A percentile compares a stretch with the other conserved stretches of the same genome.
Conservation (phyloP, 805 yeast genomes). For the Phaffomyces opuntiae region DNA sequence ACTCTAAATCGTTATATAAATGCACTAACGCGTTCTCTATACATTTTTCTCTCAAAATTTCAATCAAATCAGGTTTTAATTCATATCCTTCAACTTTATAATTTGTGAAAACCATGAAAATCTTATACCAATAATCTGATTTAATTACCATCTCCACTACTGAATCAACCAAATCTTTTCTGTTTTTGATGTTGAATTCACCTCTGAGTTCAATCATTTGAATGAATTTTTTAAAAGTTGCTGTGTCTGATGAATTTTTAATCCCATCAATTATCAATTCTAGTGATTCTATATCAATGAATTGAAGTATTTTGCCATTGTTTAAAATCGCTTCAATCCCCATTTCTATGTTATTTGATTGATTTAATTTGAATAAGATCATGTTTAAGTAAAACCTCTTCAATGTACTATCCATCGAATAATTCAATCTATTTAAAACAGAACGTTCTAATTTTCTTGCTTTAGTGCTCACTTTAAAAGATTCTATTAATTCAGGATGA, state of each 20-base stretch:
- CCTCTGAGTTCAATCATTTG: not conserved
- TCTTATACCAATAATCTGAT: not conserved
- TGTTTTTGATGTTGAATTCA: not conserved
- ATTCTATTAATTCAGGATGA: conserved; percentile 12
- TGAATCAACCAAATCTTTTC: not conserved
- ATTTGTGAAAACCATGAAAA: not conserved
- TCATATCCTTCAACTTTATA: not conserved
- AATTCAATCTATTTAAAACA: conserved; percentile 1
- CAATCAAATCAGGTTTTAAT: not conserved
- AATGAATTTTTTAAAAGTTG: not conserved
- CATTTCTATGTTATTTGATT: not conserved
- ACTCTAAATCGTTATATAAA: not conserved
- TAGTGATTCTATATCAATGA: conserved; percentile 9
- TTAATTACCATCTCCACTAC: not conserved
- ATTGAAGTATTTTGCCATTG: not conserved
- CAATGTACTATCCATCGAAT: conserved; percentile 1
- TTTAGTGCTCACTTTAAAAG: conserved; percentile 5
- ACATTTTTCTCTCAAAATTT: not conserved
- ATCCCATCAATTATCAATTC: not conserved
- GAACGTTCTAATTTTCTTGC: conserved; percentile 2
- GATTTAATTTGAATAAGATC: conserved; percentile 7
- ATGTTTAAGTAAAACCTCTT: conserved; percentile 13
- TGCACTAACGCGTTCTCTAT: not conserved
- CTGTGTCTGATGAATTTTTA: not conserved
- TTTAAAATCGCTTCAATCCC: conserved; percentile 4